Evolutionary conservation across 2,329 filamentous ascomycete genomes (phyloP).

Genomic region (Juglanconis oblonga): DNA sequence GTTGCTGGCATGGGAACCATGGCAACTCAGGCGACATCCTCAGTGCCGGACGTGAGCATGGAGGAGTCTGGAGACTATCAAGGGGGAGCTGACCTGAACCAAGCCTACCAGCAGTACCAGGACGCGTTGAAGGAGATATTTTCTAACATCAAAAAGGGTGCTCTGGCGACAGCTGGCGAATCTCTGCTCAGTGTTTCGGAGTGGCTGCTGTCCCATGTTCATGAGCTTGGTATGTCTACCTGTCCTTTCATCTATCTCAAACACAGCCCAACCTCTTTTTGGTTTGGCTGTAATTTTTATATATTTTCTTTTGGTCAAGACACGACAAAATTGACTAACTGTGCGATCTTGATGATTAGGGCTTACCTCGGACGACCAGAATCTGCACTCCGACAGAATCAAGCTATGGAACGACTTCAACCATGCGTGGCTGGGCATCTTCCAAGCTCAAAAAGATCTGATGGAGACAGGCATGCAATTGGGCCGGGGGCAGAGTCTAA

Average conservation of each 20-base stretch:
- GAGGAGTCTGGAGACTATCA: slow-evolving; percentile 56
- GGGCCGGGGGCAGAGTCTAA: slow-evolving; percentile 57
- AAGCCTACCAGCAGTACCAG: slow-evolving; percentile 66
- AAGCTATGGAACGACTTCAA: slow-evolving; percentile 95
- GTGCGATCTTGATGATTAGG: slow-evolving; percentile 48
- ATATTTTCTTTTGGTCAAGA: neutral
- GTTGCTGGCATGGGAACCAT: slow-evolving; percentile 48
- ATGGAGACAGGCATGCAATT: slow-evolving; percentile 57
- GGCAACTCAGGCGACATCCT: slow-evolving; percentile 35
- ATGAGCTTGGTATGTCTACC: slow-evolving; percentile 50
- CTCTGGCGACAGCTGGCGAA: slow-evolving; percentile 48
- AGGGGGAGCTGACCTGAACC: slow-evolving; percentile 56
- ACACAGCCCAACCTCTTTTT: neutral
- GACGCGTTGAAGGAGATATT: slow-evolving; percentile 65
- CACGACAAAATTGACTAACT: neutral
- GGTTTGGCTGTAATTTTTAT: neutral
- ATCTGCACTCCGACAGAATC: slow-evolving; percentile 71
- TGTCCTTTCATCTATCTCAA: neutral
- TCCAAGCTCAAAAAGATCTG: slow-evolving; percentile 81
- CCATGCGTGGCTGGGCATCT: slow-evolving; percentile 79
- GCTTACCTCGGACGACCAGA: slow-evolving; percentile 78
- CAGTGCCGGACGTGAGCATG: slow-evolving; percentile 44
- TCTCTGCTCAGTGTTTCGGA: slow-evolving; percentile 51
- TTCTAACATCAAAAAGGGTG: slow-evolving; percentile 60
- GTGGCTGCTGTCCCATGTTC: slow-evolving; percentile 55